Evolutionary conservation across 306 rosid species (phyloP), one percentile per base, ranked within the genome.

Genomic region (Casuarina equisetifolia): DNA sequence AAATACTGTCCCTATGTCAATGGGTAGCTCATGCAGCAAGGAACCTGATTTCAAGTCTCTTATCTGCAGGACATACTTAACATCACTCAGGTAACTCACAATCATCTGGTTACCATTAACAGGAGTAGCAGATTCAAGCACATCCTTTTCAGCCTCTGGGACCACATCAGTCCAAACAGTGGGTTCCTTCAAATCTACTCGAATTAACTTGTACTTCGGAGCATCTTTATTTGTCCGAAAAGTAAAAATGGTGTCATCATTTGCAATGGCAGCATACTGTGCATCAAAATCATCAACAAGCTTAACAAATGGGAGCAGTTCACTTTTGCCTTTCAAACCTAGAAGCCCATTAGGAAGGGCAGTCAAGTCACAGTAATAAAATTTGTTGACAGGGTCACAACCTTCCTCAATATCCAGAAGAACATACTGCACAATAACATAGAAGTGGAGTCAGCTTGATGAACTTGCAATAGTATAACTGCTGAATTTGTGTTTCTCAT

Each of bases 61-160:
- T 59, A 91, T 83, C 90, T 95, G 96, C 74, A 95, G 70, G 78
- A 90, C 88, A 87, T 81, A 84, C 87, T 92, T 95, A 38, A 92
- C 97, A 82, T 95, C 97, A 69, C 94, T 95, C 94, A 95, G 80
- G 89, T 92, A 95, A 82, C 87, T 89, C 76, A 91, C 90, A 43
- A 95, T 87, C 75, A 95, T 63, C 78, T 90, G 97, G 84, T 84
- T 81, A 35, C 96, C 92, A 72, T 95, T 91, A 48, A 89, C 96
- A 78, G 96, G 96, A 67, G 53, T 71, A 64, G 93, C 99, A 44
- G 93, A 92, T 76, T 85, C 84, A 42, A 95, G 97, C 9, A 95
- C 97, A 81, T 90, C 99, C 11, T 84, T 95, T 40, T 85, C 96
- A 71, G 95, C 75, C 81, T 95, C 99, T 81, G 42, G 85, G 52